These are phyloP conservation scores for Urostyla sp. DNA, from an alignment of 73 alveolate species.

Conservation along the genomic window DNA sequence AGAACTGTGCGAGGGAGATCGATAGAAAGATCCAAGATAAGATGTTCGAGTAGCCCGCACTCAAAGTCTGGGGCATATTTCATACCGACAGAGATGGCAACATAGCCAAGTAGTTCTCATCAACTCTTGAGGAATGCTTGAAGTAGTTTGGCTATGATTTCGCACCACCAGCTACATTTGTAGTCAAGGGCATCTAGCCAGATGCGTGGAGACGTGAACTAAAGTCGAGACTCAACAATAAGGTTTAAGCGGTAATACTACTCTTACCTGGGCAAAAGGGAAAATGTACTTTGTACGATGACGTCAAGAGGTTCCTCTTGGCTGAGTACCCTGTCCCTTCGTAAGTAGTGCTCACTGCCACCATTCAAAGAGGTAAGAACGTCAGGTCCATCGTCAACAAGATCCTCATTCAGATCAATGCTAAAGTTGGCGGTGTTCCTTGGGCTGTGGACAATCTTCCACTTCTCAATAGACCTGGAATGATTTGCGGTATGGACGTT, in stretches of 20 bases:
- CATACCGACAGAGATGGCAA: slow-evolving; percentile 38
- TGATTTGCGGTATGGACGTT: slow-evolving; percentile 66
- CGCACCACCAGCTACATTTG: slow-evolving; percentile 53
- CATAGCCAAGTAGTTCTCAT: slow-evolving; percentile 23
- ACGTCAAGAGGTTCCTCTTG: slow-evolving; percentile 61
- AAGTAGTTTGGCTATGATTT: neutral
- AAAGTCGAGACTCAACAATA: slow-evolving; percentile 9
- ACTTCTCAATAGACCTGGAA: slow-evolving; percentile 68
- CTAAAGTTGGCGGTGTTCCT: slow-evolving; percentile 82
- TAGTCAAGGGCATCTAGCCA: slow-evolving; percentile 11
- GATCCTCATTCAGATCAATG: slow-evolving; percentile 80
- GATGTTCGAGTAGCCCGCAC: slow-evolving; percentile 67
- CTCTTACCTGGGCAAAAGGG: slow-evolving; percentile 83
- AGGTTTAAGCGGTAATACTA: slow-evolving; percentile 30
- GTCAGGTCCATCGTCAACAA: slow-evolving; percentile 72
- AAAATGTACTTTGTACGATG: slow-evolving; percentile 76
- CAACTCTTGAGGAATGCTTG: neutral
- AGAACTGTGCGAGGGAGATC: slow-evolving; percentile 59
- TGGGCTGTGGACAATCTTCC: slow-evolving; percentile 79
- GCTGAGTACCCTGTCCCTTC: slow-evolving; percentile 64
- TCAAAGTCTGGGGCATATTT: slow-evolving; percentile 74
- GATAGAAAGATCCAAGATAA: slow-evolving; percentile 76
- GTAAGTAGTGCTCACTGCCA: slow-evolving; percentile 68
- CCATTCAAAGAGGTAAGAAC: slow-evolving; percentile 73
- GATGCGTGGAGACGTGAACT: slow-evolving; percentile 47